A percentile compares a stretch with the other conserved stretches of the same genome.
Conservation (phyloP, 306 rosid genomes). For the Medicago lupulina region DNA sequence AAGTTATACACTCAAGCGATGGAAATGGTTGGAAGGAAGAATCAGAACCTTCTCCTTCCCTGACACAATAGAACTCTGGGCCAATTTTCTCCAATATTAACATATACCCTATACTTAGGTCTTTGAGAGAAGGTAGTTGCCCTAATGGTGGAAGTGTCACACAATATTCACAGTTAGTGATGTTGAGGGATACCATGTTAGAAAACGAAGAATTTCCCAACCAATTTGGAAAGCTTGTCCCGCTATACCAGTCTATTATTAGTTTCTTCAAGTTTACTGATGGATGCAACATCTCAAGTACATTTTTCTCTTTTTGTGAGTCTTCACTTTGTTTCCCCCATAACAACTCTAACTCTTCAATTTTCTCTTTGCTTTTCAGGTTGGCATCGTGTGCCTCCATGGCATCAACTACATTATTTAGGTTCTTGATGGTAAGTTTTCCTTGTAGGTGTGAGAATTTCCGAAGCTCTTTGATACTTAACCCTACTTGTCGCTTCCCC, state of each 20-base stretch:
- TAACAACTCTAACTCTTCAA: background rate
- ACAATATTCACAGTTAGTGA: background rate
- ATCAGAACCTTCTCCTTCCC: background rate
- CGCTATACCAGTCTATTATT: background rate
- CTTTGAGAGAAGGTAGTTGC: background rate
- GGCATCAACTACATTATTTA: conserved; percentile 2
- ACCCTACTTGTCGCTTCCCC: background rate
- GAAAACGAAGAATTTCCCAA: background rate
- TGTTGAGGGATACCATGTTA: conserved; percentile 4
- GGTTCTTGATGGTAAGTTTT: background rate
- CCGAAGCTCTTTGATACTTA: background rate
- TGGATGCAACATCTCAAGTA: conserved; percentile 6
- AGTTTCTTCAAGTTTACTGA: background rate
- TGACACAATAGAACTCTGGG: background rate
- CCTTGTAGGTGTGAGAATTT: background rate
- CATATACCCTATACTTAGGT: background rate
- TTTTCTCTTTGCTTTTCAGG: background rate
- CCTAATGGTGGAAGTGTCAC: background rate
- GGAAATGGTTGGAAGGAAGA: conserved; percentile 21
- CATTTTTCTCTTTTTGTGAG: background rate
- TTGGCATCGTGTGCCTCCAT: background rate
- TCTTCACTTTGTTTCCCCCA: conserved; percentile 10
- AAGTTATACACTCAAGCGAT: background rate
- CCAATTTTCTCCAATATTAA: background rate
- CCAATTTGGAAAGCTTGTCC: conserved; percentile 12